Evolutionary conservation across 805 yeast species (phyloP), one percentile per base, ranked within the genome.

Genomic region (Candida maesae): DNA sequence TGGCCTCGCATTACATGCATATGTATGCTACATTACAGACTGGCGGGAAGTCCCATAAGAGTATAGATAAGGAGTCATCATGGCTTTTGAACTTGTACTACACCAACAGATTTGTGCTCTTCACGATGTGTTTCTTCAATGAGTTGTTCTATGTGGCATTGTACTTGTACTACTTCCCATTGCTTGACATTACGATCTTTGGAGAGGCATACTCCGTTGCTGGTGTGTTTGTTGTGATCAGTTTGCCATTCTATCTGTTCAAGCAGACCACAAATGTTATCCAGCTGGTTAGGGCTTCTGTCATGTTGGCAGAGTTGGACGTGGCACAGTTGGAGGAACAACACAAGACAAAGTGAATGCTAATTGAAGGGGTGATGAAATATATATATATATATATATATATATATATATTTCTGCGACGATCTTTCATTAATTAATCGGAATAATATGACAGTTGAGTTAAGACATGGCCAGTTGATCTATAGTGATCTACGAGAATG

Each of bases 1-100:
- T 93, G 55, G 89, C 97, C 2, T 84, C 95, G 38, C 99, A 93
- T 62, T 93, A 93, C 67, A 86, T 93, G 85, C 99, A 93, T 68
- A 93, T 93, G 99, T 90, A 90, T 63, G 96, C 98, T 31, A 84
- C 88, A 67, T 69, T 90, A 53, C 74, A 81, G 39, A 69, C 79
- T 28, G 98, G 98, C 15, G 79, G 84, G 4, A 61, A 75, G 9
- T 79, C 90, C 32, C 99, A 93, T 67, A 93, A 93, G 70, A 75
- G 77, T 47, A 84, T 95, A 41, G 83, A 78, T 41, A 73, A 79
- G 54, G 79, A 81, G 51, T 73, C 80, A 24, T 81, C 84, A 47
- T 74, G 79, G 70, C 70, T 93, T 42, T 72, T 93, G 59, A 78
- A 81, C 52, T 72, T 91, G 49, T 93, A 93, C 71, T 93, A 93